Evolutionary conservation across 148 eudicot genomes (phyloP).

Genomic region (Vaccinium macrocarpon): DNA sequence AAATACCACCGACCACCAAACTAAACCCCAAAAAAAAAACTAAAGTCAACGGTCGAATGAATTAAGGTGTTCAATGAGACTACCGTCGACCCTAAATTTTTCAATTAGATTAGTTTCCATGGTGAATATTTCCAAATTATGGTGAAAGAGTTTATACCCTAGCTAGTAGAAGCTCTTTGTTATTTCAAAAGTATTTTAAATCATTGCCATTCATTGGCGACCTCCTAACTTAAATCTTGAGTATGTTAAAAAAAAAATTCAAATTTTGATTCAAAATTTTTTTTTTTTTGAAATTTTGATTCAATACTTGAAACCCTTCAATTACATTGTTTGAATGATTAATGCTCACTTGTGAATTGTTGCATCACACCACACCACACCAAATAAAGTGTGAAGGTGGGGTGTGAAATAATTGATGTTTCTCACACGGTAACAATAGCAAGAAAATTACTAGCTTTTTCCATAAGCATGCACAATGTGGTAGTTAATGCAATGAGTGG

Average conservation of each 20-base stretch:
- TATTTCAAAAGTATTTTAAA: background rate
- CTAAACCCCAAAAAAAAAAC: too few species aligned
- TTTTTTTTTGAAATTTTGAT: background rate
- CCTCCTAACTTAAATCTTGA: background rate
- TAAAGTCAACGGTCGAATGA: too few species aligned
- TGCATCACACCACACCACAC: conserved; percentile 13
- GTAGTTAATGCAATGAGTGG: background rate
- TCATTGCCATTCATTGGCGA: background rate
- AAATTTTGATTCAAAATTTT: background rate
- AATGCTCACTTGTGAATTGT: background rate
- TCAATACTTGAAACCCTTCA: background rate
- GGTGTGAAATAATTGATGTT: conserved; percentile 20
- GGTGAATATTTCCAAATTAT: background rate
- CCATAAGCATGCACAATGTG: background rate
- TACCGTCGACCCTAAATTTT: too few species aligned
- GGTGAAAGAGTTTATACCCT: background rate
- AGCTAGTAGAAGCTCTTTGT: background rate
- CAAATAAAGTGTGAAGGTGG: conserved; percentile 6
- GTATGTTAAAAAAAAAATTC: too few species aligned
- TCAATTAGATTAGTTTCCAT: too few species aligned
- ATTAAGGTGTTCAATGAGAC: too few species aligned
- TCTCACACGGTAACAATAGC: background rate
- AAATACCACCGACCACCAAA: too few species aligned
- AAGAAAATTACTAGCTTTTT: background rate
- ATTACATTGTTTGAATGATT: background rate